Evolutionary conservation across 108 stramenopile species (phyloP).

Genomic region (Nitzschia inconspicua): DNA sequence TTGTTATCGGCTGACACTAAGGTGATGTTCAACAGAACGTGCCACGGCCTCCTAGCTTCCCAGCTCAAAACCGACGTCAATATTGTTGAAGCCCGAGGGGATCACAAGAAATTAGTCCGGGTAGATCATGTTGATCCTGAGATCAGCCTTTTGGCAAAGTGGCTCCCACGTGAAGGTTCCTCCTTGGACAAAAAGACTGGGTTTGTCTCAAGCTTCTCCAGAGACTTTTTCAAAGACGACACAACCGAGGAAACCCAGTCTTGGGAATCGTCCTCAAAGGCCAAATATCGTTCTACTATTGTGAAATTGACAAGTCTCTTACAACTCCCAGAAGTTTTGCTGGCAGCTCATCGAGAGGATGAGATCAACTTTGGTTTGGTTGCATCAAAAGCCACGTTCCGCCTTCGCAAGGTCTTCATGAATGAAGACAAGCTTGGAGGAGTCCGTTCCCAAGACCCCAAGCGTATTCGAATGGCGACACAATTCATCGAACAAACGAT

Average conservation of each 20-base stretch:
- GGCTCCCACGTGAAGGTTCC: slow-evolving; percentile 32
- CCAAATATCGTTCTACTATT: slow-evolving; percentile 24
- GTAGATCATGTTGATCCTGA: not conserved
- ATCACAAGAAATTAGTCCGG: slow-evolving; percentile 2
- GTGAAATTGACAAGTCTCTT: slow-evolving; percentile 14
- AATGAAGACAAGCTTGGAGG: slow-evolving; percentile 28
- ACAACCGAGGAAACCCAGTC: not conserved
- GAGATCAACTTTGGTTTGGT: slow-evolving; percentile 28
- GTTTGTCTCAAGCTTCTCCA: slow-evolving; percentile 9
- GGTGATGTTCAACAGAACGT: not conserved
- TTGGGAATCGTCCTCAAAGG: slow-evolving; percentile 10
- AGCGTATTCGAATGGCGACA: slow-evolving; percentile 15
- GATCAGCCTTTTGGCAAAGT: slow-evolving; percentile 37
- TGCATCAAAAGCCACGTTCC: slow-evolving; percentile 11
- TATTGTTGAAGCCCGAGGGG: too few species aligned
- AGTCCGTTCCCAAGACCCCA: slow-evolving; percentile 18
- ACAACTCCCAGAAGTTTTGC: slow-evolving; percentile 31
- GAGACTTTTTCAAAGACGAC: not conserved
- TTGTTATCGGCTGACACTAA: not conserved
- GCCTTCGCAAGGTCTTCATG: slow-evolving; percentile 23
- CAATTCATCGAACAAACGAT: slow-evolving; percentile 11
- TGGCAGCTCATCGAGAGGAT: slow-evolving; percentile 19
- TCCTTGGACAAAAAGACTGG: slow-evolving; percentile 28
- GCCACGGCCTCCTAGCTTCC: not conserved
- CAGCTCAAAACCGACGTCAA: not conserved